Base-by-base conservation (phyloP, 2,329 filamentous ascomycete species). In the Colletotrichum lentis region DNA sequence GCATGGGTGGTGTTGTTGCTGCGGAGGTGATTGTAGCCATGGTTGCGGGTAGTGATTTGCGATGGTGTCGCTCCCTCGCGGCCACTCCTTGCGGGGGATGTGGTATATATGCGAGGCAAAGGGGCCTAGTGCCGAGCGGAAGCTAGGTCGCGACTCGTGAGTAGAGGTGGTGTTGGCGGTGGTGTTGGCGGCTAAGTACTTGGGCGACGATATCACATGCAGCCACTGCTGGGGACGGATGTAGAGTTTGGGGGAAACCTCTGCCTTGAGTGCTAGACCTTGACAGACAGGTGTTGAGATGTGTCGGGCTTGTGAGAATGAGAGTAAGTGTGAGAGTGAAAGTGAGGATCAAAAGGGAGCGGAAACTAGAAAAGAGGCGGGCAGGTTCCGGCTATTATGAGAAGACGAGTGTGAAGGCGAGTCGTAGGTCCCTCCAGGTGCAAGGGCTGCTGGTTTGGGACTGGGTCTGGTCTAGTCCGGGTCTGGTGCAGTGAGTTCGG, bases 1-100 rank as follows among this genome's bases (percentile, higher is more conserved):
- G 64, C 70, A 69, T 72, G 41, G 71, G 62, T 67, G 71, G 62
- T 67, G 69, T 55, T 64, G 52, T 72, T 37, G 71, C 60, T 67
- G 69, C 50, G 62, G 52, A 67, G 53, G 61, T 74, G 62, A 73
- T 70, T 27, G 73, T 69, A 49, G 73, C 64, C 76, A 78, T 78
- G 67, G 43, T 71, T 72, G 61, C 62, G 53, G 22, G 11, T 20
- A 11, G 35, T 31, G 37, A 22, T 20, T 16, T 50, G 44, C 31
- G 31, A 39, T 39, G 46, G 12, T 39, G 37, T 39, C 11, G 55
- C 24, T 43, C 31, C 35, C 35, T 41, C 37, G 22, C 50, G 27
- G 37, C 62, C 55, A 55, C 54, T 60, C 20, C 44, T 37, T 27
- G 41, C 18, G 55, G 50, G 64, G 54, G 31, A 41, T 12, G 55